Evolutionary conservation across 208 protist genomes (phyloP), one percentile per base, ranked within the genome.

Genomic region (Crithidia thermophila): DNA sequence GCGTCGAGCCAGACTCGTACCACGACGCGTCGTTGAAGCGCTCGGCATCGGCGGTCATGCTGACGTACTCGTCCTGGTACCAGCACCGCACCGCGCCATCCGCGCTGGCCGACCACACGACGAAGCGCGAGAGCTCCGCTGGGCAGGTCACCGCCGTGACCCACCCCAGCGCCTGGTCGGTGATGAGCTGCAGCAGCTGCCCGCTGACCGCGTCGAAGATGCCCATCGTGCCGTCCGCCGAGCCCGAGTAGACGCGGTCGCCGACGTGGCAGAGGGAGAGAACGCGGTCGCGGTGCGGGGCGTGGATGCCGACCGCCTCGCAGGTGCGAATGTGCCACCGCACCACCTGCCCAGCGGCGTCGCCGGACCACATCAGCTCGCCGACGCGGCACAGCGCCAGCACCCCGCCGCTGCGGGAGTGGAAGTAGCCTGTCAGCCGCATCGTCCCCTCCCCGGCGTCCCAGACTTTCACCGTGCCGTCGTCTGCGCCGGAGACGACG

Each of bases 401-500:
- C 1, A 96, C 86, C 30, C 87, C 85, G 18, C 69, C 73, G 37
- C 65, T 80, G 60, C 62, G 58, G 36, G 82, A 79, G 71, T 95
- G 90, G 56, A 93, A 91, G 81, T 90, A 84, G 18, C 87, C 87
- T 7, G 80, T 87, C 16, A 91, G 72, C 52, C 89, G 75, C 55
- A 81, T 73, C 23, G 75, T 53, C 6, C 85, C 87, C 16, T 81
- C 82, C 14, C 83, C 86, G 23, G 82, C 81, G 62, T 95, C 86
- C 90, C 92, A 97, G 39, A 94, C 88, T 46, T 86, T 82, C 47
- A 97, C 87, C 3, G 84, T 91, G 63, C 81, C 67, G 74, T 97
- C 92, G 39, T 86, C 84, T 8, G 79, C 65, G 3, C 89, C 92
- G 43, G 80, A 90, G 36, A 97, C 80, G 21, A 97, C 56, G 11